Percentiles rank a stretch among this genome's conserved stretches.
Conservation (phyloP, 441 rosid genomes). For the Dalechampia spathulata region DNA sequence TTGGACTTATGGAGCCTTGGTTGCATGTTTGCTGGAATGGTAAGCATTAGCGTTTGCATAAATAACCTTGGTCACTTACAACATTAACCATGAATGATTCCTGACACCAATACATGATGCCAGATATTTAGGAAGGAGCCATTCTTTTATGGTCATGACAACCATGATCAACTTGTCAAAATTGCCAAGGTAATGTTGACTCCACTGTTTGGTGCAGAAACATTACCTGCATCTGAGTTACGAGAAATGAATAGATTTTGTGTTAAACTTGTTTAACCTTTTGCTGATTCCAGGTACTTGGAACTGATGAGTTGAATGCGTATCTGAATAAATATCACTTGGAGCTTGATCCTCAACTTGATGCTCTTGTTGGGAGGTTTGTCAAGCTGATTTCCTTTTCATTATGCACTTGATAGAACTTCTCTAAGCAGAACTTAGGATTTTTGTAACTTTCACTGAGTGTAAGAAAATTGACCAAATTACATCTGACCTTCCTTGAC, state of each 20-base stretch:
- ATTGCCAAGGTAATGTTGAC: conserved; percentile 71
- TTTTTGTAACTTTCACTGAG: no score
- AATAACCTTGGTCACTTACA: no score
- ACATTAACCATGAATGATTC: no score
- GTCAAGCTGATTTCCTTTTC: no score
- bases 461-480: no score
- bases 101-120: conserved; percentile 7
- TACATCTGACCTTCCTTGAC: no score
- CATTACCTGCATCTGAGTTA: background rate
- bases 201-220: background rate
- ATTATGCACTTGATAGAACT: background rate
- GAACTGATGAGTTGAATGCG: conserved; percentile 89
- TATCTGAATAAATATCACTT: conserved; percentile 80
- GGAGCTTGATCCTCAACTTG: conserved; percentile 90
- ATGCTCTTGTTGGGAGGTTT: conserved; percentile 89
- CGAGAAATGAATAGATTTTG: background rate
- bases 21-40: conserved; percentile 99
- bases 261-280: no score
- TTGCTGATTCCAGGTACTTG: conserved; percentile 55
- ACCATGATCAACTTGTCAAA: conserved; percentile 94
- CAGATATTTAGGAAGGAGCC: conserved; percentile 95
- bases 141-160: conserved; percentile 95
- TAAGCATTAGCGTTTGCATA: conserved; percentile 24
- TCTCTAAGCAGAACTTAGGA: background rate
- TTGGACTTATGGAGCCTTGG: conserved; percentile 99